phyloP scores from a whole-genome alignment of 2,329 filamentous ascomycete genomes.

The Macrophomina pseudophaseolina region DNA sequence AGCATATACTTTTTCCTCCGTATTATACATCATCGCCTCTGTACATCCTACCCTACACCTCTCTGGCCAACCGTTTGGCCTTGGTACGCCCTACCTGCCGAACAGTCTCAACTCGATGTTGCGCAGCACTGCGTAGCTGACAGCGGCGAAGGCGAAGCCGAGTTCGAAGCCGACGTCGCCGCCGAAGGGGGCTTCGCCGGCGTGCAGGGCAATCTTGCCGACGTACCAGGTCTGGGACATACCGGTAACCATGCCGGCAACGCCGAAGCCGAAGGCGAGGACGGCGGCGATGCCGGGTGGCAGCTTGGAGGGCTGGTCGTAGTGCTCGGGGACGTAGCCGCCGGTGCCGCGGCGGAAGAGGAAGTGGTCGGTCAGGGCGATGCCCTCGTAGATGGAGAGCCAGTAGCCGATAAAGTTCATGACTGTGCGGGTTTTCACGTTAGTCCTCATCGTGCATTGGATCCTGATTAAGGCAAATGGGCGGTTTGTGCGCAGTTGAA shows the following conservation, averaged over 20 bases:
- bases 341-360: slow-evolving; percentile 67
- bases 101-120: slow-evolving; percentile 54
- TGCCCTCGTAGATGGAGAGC: slow-evolving; percentile 74
- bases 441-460: slow-evolving; percentile 31
- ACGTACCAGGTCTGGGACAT: slow-evolving; percentile 73
- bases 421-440: slow-evolving; percentile 69
- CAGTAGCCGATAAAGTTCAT: slow-evolving; percentile 68
- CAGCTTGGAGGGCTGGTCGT: slow-evolving; percentile 62
- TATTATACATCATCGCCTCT: background rate
- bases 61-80: slow-evolving; percentile 18
- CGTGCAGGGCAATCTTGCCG: slow-evolving; percentile 68
- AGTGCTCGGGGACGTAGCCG: slow-evolving; percentile 65
- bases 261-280: slow-evolving; percentile 66
- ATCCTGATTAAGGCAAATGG: too few species aligned
- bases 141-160: slow-evolving; percentile 64
- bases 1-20: background rate
- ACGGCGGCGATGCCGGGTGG: slow-evolving; percentile 69
- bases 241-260: slow-evolving; percentile 69
- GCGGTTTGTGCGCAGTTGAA: too few species aligned
- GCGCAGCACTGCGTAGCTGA: slow-evolving; percentile 59
- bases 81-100: slow-evolving; percentile 40
- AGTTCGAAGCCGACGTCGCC: slow-evolving; percentile 70
- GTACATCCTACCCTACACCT: background rate
- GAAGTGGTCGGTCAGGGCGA: slow-evolving; percentile 70
- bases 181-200: slow-evolving; percentile 57